These are phyloP conservation scores for Eutrema heterophyllum DNA, from an alignment of 345 rosid species.

Conservation along the genomic window DNA sequence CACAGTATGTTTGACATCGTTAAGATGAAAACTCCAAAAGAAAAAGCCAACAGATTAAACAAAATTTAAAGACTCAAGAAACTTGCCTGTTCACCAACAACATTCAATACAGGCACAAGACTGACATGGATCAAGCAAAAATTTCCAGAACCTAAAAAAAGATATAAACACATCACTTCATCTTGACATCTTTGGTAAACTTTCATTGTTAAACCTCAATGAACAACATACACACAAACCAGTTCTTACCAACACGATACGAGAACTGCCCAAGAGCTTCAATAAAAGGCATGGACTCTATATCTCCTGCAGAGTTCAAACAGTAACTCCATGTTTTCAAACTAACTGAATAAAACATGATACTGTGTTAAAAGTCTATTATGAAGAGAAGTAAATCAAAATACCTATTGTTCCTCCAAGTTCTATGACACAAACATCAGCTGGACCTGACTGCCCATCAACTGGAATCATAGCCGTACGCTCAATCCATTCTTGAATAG, in stretches of 20 bases:
- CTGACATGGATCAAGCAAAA: conserved; percentile 98
- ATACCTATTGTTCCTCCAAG: conserved; percentile 97
- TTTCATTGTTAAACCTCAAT: not conserved
- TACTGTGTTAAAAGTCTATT: not conserved
- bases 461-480: conserved; percentile 81
- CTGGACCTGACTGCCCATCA: conserved; percentile 76
- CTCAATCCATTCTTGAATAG: conserved; percentile 97
- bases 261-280: conserved; percentile 98
- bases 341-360: not conserved
- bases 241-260: conserved; percentile 71
- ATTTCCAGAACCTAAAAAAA: conserved; percentile 62
- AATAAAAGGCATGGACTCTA: conserved; percentile 95
- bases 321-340: not conserved
- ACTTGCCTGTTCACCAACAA: conserved; percentile 95
- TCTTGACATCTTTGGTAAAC: not conserved
- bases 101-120: conserved; percentile 92
- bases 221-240: conserved; percentile 13
- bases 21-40: not conserved
- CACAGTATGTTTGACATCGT: not conserved
- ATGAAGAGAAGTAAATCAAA: not conserved
- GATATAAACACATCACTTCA: not conserved
- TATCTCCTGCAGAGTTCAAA: conserved; percentile 65
- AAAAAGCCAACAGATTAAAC: not conserved
- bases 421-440: conserved; percentile 98
- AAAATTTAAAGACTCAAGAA: not conserved